Conservation (phyloP, 192 early-diverging fungal species). For the Entophlyctis luteolus region DNA sequence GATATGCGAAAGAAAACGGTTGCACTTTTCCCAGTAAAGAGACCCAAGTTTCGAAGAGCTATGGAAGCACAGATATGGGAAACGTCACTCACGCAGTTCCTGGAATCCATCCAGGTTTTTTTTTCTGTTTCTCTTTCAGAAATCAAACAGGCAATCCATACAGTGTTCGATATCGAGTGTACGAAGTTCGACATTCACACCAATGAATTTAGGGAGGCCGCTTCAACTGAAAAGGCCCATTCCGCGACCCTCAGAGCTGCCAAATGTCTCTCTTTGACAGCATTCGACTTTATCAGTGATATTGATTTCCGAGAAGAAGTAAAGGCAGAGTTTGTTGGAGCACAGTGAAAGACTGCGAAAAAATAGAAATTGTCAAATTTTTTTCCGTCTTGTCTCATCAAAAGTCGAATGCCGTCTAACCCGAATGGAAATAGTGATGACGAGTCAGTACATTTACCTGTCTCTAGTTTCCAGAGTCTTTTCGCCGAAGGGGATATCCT, state of each 20-base stretch:
- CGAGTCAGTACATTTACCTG: slow-evolving; percentile 6
- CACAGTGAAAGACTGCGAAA: too few relatives aligned
- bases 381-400: not conserved
- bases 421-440: not conserved
- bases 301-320: slow-evolving; percentile 4
- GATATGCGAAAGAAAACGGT: slow-evolving; percentile 20
- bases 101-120: slow-evolving; percentile 45
- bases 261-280: slow-evolving; percentile 22
- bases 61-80: slow-evolving; percentile 70
- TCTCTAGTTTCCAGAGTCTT: slow-evolving; percentile 41
- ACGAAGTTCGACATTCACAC: slow-evolving; percentile 63
- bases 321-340: not conserved
- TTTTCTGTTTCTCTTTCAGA: not conserved
- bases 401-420: not conserved
- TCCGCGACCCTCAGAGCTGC: slow-evolving; percentile 18
- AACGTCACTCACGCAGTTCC: slow-evolving; percentile 66
- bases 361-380: too few relatives aligned
- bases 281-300: slow-evolving; percentile 13
- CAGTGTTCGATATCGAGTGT: slow-evolving; percentile 49
- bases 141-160: slow-evolving; percentile 26
- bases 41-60: slow-evolving; percentile 17
- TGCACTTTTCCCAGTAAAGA: slow-evolving; percentile 19
- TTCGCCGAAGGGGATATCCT: slow-evolving; percentile 53
- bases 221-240: slow-evolving; percentile 58
- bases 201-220: slow-evolving; percentile 54